Evolutionary conservation across 768 basidiomycete species (phyloP).

Genomic region (Lactarius psammicola): DNA sequence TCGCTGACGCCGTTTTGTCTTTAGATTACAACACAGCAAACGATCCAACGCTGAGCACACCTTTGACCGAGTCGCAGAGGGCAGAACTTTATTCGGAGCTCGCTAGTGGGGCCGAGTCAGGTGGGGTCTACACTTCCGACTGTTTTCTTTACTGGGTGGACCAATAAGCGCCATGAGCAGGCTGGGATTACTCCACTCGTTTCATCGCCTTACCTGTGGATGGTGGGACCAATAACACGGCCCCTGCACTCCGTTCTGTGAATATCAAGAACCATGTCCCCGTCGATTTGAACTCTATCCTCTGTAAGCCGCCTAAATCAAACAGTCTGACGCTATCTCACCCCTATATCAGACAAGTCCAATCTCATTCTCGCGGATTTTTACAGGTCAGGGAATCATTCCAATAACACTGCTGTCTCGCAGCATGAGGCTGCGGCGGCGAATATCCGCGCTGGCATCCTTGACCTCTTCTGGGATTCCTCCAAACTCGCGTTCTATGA

Average conservation of each 20-base stretch:
- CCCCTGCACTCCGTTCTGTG: conserved; percentile 62
- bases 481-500: conserved; percentile 88
- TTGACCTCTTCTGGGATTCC: conserved; percentile 87
- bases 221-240: conserved; percentile 43
- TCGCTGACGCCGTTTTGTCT: conserved; percentile 6
- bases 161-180: conserved; percentile 9
- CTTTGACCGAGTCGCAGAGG: conserved; percentile 58
- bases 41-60: conserved; percentile 51
- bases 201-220: conserved; percentile 44
- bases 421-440: conserved; percentile 58
- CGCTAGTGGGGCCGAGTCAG: conserved; percentile 84
- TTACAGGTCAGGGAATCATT: conserved; percentile 43
- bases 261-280: conserved; percentile 70
- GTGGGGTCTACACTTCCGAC: conserved; percentile 46
- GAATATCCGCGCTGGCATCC: conserved; percentile 60
- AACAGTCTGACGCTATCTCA: conserved; percentile 1
- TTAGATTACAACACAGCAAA: conserved; percentile 81
- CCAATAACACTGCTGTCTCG: conserved; percentile 42
- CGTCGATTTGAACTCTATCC: conserved; percentile 79
- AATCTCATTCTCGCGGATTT: conserved; percentile 59
- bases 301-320: conserved; percentile 53
- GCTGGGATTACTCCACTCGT: conserved; percentile 43
- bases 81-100: conserved; percentile 80
- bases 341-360: conserved; percentile 52
- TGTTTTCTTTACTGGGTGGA: background rate